Base-by-base conservation (phyloP, 2,329 filamentous ascomycete genomes). In the Phialophora expanda region DNA sequence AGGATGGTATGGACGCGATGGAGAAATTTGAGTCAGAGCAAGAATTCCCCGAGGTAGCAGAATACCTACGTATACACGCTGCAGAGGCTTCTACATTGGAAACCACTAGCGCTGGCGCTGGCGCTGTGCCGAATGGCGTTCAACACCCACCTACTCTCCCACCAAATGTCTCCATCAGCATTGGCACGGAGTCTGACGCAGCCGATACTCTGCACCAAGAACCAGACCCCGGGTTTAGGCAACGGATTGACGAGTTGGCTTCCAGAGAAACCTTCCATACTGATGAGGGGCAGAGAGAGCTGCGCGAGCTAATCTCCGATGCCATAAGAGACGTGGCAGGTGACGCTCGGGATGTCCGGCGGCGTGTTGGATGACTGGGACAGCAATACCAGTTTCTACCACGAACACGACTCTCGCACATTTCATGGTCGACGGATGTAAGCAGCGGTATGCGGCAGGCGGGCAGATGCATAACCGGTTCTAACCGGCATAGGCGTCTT, bases 181-280 rank as follows among this genome's bases (percentile, higher is more conserved):
- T 98, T 64, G 90, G 90, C 55, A 90, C 90, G 1, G 82, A 77
- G 0, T 82, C 86, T 53, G 87, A 86, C 12, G 85, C 82, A 46
- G n/a, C 38, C 14, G 56, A 32, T 20, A 54, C 46, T 20, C 56
- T 87, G 89, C 65, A 86, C 89, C 71, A 72, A 62, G 70, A 73
- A 62, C 72, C 72, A 8, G 93, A 98, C 75, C 88, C 91, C 1
- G 93, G 93, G 71, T 92, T 99, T 71, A 87, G 90, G 74, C 84
- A 90, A 71, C 85, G 91, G 61, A 98, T 99, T 74, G 93, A 98
- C 74, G 90, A 97, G 78, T 80, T 99, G 66, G 93, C 95, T 1
- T 85, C 89, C 41, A 85, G 92, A 48, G 88, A 90, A 26, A 93
- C 98, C 74, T 96, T 97, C 73, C 84, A 94, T 72, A 90, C 88